Conservation (phyloP, 2,329 filamentous ascomycete genomes). For the Ploettnerulaceae sp. region DNA sequence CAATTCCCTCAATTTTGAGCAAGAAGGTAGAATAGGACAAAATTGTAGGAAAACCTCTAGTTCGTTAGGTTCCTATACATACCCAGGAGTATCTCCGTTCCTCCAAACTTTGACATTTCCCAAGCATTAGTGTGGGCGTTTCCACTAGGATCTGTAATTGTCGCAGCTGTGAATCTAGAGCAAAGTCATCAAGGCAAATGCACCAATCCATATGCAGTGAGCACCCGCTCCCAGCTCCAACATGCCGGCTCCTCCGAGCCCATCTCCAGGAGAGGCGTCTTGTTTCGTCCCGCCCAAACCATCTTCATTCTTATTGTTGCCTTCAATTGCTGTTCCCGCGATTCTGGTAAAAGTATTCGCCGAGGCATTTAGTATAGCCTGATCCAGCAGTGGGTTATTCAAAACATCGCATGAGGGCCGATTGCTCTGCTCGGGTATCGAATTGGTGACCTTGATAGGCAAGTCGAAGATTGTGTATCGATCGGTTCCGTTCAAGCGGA, state of each 20-base stretch:
- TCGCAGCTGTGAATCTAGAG: slow-evolving; percentile 19
- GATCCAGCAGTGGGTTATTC: slow-evolving; percentile 47
- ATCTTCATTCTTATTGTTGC: slow-evolving; percentile 17
- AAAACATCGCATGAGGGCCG: slow-evolving; percentile 47
- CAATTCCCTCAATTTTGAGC: too few relatives aligned
- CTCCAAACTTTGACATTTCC: too few relatives aligned
- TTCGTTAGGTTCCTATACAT: too few relatives aligned
- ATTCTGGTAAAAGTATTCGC: slow-evolving; percentile 30
- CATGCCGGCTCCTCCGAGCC: slow-evolving; percentile 31
- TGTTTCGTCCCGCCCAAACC: slow-evolving; percentile 28
- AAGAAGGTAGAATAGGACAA: too few relatives aligned
- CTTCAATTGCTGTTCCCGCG: slow-evolving; percentile 28
- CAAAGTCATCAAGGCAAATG: slow-evolving; percentile 32
- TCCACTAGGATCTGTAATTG: too few relatives aligned
- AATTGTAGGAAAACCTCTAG: too few relatives aligned
- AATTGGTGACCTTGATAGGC: slow-evolving; percentile 64
- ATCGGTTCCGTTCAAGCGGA: slow-evolving; percentile 57
- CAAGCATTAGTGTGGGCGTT: too few relatives aligned
- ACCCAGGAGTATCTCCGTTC: too few relatives aligned
- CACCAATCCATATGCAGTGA: slow-evolving; percentile 35
- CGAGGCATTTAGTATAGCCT: slow-evolving; percentile 41
- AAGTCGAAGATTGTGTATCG: slow-evolving; percentile 68
- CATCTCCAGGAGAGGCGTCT: slow-evolving; percentile 33
- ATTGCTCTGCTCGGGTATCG: slow-evolving; percentile 43
- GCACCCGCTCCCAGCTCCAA: slow-evolving; percentile 35